phyloP scores from a whole-genome alignment of 192 early-diverging fungal species.

The Coemansia sp. region DNA sequence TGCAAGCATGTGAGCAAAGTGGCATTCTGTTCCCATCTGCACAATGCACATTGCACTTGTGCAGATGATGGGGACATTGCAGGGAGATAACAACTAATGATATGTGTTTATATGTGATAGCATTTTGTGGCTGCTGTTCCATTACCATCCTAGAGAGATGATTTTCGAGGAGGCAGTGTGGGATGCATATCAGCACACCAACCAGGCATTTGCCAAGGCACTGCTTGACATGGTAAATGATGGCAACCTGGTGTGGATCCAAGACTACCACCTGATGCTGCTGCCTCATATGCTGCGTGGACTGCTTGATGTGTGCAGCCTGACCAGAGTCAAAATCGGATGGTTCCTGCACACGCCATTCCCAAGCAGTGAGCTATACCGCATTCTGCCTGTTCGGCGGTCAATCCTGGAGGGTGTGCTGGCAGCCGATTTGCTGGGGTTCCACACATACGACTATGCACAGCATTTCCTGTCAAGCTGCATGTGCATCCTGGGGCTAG shows the following conservation, averaged over 20 bases:
- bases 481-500: constrained; percentile 91
- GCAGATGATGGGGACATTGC: neutral
- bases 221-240: constrained; percentile 82
- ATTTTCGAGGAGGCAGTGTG: constrained; percentile 91
- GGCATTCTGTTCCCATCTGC: neutral
- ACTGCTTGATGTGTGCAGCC: constrained; percentile 52
- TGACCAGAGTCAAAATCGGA: constrained; percentile 87
- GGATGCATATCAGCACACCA: constrained; percentile 92
- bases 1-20: neutral
- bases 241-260: constrained; percentile 86
- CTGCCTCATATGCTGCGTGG: constrained; percentile 81
- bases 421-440: constrained; percentile 91
- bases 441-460: constrained; percentile 99
- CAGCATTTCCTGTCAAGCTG: constrained; percentile 97
- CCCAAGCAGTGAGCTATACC: constrained; percentile 94
- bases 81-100: neutral
- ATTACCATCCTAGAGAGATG: constrained; percentile 99
- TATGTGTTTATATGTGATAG: constrained; percentile 36
- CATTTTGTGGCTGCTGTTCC: constrained; percentile 99
- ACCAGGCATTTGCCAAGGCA: constrained; percentile 87
- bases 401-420: constrained; percentile 93
- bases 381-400: constrained; percentile 91
- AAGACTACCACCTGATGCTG: constrained; percentile 99
- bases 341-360: constrained; percentile 99
- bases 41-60: neutral